A percentile compares a stretch with the other conserved stretches of the same genome.
phyloP scores from a whole-genome alignment of 371 early-diverging fungal genomes.

The Saksenaea vasiformis region DNA sequence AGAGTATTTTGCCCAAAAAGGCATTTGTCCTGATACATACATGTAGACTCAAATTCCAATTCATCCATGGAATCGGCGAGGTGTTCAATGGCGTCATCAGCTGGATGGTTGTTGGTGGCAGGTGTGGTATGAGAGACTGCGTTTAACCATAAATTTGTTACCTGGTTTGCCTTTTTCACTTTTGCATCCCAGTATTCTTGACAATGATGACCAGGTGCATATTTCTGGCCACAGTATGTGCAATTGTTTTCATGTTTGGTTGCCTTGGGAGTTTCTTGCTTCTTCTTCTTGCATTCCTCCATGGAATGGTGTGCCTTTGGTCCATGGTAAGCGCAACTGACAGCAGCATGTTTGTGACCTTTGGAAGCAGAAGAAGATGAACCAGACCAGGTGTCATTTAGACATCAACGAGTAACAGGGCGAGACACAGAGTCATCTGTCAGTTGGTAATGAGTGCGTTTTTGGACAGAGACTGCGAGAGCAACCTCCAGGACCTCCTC shows the following conservation, averaged over 20 bases:
- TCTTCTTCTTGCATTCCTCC: neutral
- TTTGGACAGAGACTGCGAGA: neutral
- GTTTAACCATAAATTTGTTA: neutral
- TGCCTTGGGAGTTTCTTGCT: neutral
- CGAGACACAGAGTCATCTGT: neutral
- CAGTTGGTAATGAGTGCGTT: neutral
- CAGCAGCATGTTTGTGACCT: neutral
- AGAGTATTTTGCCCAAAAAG: neutral
- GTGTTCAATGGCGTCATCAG: neutral
- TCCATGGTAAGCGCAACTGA: neutral
- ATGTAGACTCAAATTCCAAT: neutral
- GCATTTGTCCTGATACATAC: neutral
- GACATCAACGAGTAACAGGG: neutral
- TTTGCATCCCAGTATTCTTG: neutral
- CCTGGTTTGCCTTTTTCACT: neutral
- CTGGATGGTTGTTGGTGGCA: neutral
- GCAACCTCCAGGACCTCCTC: neutral
- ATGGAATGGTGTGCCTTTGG: neutral
- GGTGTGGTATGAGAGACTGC: neutral
- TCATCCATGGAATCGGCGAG: neutral
- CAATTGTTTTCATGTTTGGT: neutral
- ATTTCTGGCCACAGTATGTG: neutral
- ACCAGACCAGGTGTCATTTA: neutral
- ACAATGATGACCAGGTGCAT: neutral
- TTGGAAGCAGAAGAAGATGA: neutral